Conservation (phyloP, 495 filamentous ascomycete genomes). For the Podospora bellae-mahoneyi region DNA sequence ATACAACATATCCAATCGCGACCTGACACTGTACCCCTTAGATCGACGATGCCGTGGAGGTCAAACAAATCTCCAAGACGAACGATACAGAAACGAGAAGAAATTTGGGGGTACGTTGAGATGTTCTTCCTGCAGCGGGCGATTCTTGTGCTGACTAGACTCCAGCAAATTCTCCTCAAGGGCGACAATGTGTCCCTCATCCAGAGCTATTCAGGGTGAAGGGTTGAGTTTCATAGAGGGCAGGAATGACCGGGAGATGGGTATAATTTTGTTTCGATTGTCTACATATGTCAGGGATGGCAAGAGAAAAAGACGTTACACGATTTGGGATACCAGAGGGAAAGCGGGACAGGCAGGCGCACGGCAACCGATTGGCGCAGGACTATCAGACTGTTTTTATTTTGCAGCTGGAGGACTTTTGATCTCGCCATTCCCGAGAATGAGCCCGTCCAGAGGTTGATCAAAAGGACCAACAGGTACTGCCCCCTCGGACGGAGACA, state of each 20-base stretch:
- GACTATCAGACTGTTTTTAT: conserved; percentile 11
- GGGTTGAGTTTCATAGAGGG: not conserved
- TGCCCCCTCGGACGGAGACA: conserved; percentile 46
- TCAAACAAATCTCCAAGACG: conserved; percentile 77
- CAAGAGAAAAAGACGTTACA: not conserved
- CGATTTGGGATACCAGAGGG: conserved; percentile 22
- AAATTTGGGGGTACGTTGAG: conserved; percentile 59
- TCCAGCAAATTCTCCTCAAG: conserved; percentile 92
- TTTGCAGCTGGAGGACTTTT: conserved; percentile 28
- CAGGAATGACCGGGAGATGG: conserved; percentile 9
- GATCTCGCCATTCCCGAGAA: conserved; percentile 47
- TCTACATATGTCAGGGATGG: not conserved
- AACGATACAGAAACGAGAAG: conserved; percentile 71
- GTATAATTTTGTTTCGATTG: not conserved
- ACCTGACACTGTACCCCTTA: conserved; percentile 14
- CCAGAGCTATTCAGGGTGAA: conserved; percentile 63
- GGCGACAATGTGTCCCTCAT: conserved; percentile 97
- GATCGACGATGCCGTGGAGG: conserved; percentile 85
- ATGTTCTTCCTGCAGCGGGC: not conserved
- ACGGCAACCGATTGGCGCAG: conserved; percentile 14
- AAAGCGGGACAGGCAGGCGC: conserved; percentile 15
- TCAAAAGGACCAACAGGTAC: conserved; percentile 44
- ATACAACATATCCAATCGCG: not conserved
- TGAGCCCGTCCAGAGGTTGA: conserved; percentile 45
- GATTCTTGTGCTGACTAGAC: conserved; percentile 25